Percentiles rank a stretch among this genome's conserved stretches.
Conservation (phyloP, 2,329 filamentous ascomycete species). For the Teratosphaeria viscida region DNA sequence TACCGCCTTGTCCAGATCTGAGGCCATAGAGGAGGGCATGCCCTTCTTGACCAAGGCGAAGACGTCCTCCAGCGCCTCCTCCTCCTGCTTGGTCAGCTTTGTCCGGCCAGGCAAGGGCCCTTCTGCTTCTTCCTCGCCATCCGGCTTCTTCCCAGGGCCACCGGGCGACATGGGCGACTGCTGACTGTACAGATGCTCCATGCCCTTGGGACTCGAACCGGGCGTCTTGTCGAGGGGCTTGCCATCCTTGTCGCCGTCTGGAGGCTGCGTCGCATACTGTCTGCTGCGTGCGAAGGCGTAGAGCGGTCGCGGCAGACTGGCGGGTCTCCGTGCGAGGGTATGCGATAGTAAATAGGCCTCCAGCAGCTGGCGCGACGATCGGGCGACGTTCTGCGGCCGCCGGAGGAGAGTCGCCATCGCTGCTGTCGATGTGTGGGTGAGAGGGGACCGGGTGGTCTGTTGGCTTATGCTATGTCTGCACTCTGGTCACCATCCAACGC, state of each 20-base stretch:
- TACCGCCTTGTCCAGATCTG: constrained; percentile 50
- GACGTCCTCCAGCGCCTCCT: constrained; percentile 47
- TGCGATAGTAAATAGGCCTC: constrained; percentile 25
- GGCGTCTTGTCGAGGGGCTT: constrained; percentile 21
- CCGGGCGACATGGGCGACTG: constrained; percentile 28
- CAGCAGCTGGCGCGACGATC: constrained; percentile 24
- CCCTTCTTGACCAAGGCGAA: constrained; percentile 47
- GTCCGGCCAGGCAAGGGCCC: constrained; percentile 23
- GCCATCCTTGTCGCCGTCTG: constrained; percentile 31
- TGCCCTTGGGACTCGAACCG: constrained; percentile 30
- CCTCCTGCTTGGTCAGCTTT: constrained; percentile 45
- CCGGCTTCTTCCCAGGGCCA: constrained; percentile 22
- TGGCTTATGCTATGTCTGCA: not conserved
- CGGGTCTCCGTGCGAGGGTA: constrained; percentile 25
- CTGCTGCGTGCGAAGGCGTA: constrained; percentile 34
- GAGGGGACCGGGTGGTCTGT: not conserved
- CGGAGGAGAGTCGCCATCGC: constrained; percentile 26
- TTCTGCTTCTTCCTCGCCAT: constrained; percentile 27
- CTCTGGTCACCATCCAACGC: not conserved
- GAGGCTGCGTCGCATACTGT: constrained; percentile 35
- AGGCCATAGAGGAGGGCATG: constrained; percentile 52
- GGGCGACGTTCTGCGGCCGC: constrained; percentile 24
- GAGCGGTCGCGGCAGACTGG: constrained; percentile 32
- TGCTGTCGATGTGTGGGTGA: not conserved
- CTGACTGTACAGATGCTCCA: constrained; percentile 37